Conservation (phyloP, 345 rosid genomes). For the Hypericum androsaemum region DNA sequence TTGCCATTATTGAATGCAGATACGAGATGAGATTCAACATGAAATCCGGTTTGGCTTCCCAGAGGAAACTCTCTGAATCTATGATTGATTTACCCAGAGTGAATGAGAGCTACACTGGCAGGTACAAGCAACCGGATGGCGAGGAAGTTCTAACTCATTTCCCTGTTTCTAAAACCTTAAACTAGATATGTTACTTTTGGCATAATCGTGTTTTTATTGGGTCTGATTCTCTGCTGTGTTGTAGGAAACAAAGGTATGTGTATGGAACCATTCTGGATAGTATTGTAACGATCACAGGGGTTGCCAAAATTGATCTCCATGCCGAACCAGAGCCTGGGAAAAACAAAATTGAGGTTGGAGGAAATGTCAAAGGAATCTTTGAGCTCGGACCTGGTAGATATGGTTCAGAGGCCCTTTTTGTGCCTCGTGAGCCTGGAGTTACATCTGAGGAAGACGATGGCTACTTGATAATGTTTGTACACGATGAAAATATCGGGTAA, state of each 20-base stretch:
- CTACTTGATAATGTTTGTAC: conserved; percentile 71
- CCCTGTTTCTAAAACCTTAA: background rate
- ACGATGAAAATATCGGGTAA: conserved; percentile 88
- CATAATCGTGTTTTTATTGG: background rate
- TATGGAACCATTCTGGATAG: conserved; percentile 79
- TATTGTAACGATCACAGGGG: conserved; percentile 64
- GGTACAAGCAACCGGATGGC: conserved; percentile 31
- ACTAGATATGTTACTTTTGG: background rate
- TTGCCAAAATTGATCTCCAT: conserved; percentile 79
- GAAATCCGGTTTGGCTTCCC: conserved; percentile 71
- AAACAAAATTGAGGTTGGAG: conserved; percentile 65
- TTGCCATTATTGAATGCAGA: conserved; percentile 29
- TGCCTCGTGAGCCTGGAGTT: conserved; percentile 50
- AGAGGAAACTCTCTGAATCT: conserved; percentile 67
- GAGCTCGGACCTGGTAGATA: conserved; percentile 71
- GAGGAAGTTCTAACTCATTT: background rate
- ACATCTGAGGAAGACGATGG: conserved; percentile 83
- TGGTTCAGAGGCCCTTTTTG: conserved; percentile 91
- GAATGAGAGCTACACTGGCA: conserved; percentile 74
- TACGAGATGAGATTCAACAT: conserved; percentile 94
- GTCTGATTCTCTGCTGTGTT: conserved; percentile 8
- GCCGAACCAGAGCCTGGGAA: conserved; percentile 66
- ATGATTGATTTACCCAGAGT: conserved; percentile 85
- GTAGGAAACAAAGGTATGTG: conserved; percentile 84
- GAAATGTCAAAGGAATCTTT: conserved; percentile 77